A percentile compares a stretch with the other conserved stretches of the same genome.
These are phyloP conservation scores for Trichoderma afroharzianum DNA, from an alignment of 2,329 filamentous ascomycete genomes.

Conservation along the genomic window DNA sequence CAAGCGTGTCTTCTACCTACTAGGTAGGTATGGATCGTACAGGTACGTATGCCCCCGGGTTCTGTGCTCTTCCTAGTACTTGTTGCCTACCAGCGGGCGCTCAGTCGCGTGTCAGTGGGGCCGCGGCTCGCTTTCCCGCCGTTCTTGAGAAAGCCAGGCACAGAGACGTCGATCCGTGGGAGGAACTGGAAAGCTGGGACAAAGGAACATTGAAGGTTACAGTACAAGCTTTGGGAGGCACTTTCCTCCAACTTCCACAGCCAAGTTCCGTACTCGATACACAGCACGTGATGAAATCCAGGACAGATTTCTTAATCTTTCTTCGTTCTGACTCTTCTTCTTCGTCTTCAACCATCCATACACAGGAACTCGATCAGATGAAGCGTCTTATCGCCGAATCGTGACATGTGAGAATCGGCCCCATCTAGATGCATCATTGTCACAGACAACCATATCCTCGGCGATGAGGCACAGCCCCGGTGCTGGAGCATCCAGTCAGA, in stretches of 20 bases:
- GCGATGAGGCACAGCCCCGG: not conserved
- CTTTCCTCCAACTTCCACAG: not conserved
- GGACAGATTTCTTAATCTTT: not conserved
- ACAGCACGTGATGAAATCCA: not conserved
- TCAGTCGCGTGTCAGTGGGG: conserved; percentile 11
- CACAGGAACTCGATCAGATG: not conserved
- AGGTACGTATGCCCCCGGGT: not conserved
- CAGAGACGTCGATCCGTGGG: not conserved
- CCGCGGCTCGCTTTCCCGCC: not conserved
- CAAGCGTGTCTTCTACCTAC: not conserved
- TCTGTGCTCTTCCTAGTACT: not conserved
- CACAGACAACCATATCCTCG: not conserved
- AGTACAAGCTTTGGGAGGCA: not conserved
- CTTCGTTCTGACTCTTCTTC: not conserved
- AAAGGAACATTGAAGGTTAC: not conserved
- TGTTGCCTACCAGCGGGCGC: conserved; percentile 1
- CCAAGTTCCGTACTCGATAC: not conserved
- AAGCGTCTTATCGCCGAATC: not conserved
- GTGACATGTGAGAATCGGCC: not conserved
- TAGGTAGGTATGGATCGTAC: not conserved
- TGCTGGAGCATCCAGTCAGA: not conserved
- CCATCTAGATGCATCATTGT: not conserved
- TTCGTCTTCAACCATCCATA: not conserved
- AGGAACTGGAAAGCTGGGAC: not conserved
- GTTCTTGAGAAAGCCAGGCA: not conserved